Base-by-base conservation (phyloP, 1,139 yeast species). In the Sugiyamaella paludigena region DNA sequence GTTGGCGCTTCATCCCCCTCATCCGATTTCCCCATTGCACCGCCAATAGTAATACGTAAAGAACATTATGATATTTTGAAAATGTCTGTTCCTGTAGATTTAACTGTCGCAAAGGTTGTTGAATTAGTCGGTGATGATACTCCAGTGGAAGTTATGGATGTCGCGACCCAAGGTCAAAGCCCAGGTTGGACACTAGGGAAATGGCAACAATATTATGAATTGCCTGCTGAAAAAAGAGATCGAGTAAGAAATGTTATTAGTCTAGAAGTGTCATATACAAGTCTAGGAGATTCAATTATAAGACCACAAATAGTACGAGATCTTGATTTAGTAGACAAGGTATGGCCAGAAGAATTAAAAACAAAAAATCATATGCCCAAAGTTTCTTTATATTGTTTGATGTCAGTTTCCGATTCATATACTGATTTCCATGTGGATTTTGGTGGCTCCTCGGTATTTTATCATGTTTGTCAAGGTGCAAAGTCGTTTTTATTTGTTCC, bases 351-450 rank as follows among this genome's bases (percentile, higher is more conserved):
- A 1, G 43, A 56, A 29, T 47, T 50, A 16, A 58, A 56, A 11
- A 61, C 59, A 1, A 70, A 72, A 33, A 70, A 58, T 1, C 58
- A 57, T 7, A 56, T 53, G 26, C 75, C 96, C 1, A 80, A 84
- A 58, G 95, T 89, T 1, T 79, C 89, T n/a, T 79, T 83, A 48
- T 89, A 88, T 62, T 83, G 95, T 56, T 70, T 89, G 34, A 89
- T 89, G 96, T 85, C 95, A 0, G 95, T 87, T 0, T 72, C 75
- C 37, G 81, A 83, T 50, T 82, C 94, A 1, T 89, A 80, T 63
- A 89, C 96, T 0, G 97, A 89, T 63, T 89, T 88, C 66, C 97
- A 89, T 64, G 74, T 89, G 40, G 97, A 89, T 66, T 89, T 89
- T 66, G 95, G 95, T 2, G 97, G 96, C 0, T 87, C 96, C 0